Percentiles rank a stretch among this genome's conserved stretches.
phyloP scores from a whole-genome alignment of 495 filamentous ascomycete genomes.

The Lepraria neglecta region DNA sequence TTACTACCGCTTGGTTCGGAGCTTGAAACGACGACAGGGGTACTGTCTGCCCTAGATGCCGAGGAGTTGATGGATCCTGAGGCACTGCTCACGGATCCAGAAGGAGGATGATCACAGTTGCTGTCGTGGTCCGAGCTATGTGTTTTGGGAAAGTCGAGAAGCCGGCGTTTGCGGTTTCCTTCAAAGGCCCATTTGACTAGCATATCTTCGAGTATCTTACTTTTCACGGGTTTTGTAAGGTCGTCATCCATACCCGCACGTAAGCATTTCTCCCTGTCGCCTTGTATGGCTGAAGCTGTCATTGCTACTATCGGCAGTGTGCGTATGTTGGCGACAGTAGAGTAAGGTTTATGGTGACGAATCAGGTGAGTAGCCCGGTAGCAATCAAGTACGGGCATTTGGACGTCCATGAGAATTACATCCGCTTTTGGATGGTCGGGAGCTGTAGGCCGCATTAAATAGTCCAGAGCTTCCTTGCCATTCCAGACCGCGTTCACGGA shows the following conservation, averaged over 20 bases:
- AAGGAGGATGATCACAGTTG: constrained; percentile 18
- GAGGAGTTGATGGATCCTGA: not conserved
- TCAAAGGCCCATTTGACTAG: constrained; percentile 50
- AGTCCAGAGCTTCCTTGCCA: constrained; percentile 69
- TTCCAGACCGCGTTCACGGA: constrained; percentile 64
- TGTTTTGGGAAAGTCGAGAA: not conserved
- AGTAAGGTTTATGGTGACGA: constrained; percentile 53
- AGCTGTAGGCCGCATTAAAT: constrained; percentile 40
- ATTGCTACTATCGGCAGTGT: constrained; percentile 71
- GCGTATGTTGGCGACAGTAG: constrained; percentile 39
- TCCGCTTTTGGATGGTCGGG: constrained; percentile 48
- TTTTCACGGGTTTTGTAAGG: constrained; percentile 68
- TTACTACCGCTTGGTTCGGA: not conserved
- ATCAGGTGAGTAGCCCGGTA: constrained; percentile 70
- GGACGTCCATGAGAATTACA: constrained; percentile 84
- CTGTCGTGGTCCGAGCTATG: constrained; percentile 18
- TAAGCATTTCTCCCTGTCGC: constrained; percentile 71
- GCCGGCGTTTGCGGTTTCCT: constrained; percentile 18
- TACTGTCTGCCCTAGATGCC: not conserved
- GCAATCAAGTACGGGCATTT: constrained; percentile 78
- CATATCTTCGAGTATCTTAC: constrained; percentile 63
- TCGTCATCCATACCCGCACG: constrained; percentile 82
- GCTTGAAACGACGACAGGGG: not conserved
- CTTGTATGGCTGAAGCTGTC: constrained; percentile 76
- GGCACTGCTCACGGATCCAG: constrained; percentile 6